phyloP scores from a whole-genome alignment of 164 flowering plant species.

The Saururus chinensis region DNA sequence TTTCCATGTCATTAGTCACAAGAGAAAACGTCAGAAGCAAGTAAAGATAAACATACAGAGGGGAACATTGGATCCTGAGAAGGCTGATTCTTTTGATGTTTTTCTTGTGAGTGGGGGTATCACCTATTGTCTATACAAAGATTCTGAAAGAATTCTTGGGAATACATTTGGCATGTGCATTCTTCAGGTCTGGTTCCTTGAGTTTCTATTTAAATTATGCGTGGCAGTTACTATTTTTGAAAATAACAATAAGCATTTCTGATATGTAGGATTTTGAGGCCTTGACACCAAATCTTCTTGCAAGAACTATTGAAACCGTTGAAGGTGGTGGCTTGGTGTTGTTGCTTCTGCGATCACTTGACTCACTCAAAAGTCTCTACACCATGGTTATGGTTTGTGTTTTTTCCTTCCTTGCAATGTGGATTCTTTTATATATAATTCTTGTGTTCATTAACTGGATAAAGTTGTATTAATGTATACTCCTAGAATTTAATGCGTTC shows the following conservation, averaged over 20 bases:
- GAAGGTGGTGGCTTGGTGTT: slow-evolving; percentile 92
- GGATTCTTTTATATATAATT: too few relatives aligned
- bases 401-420: neutral
- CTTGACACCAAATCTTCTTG: slow-evolving; percentile 91
- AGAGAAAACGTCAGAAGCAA: slow-evolving; percentile 76
- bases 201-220: neutral
- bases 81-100: slow-evolving; percentile 69
- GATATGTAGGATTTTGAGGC: slow-evolving; percentile 89
- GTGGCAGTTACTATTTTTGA: neutral
- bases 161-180: slow-evolving; percentile 95
- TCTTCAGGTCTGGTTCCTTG: slow-evolving; percentile 52
- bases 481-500: too few relatives aligned
- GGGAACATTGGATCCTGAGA: slow-evolving; percentile 74
- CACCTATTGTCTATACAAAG: slow-evolving; percentile 79
- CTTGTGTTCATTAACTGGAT: neutral
- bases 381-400: slow-evolving; percentile 93
- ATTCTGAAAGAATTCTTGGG: slow-evolving; percentile 90
- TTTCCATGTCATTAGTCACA: slow-evolving; percentile 42
- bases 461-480: too few relatives aligned
- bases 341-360: slow-evolving; percentile 64
- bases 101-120: slow-evolving; percentile 69
- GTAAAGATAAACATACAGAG: slow-evolving; percentile 54
- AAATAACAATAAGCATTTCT: neutral
- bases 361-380: slow-evolving; percentile 83
- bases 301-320: slow-evolving; percentile 95